Evolutionary conservation across 2,329 filamentous ascomycete species (phyloP).

Genomic region (Aspergillus transmontanensis): DNA sequence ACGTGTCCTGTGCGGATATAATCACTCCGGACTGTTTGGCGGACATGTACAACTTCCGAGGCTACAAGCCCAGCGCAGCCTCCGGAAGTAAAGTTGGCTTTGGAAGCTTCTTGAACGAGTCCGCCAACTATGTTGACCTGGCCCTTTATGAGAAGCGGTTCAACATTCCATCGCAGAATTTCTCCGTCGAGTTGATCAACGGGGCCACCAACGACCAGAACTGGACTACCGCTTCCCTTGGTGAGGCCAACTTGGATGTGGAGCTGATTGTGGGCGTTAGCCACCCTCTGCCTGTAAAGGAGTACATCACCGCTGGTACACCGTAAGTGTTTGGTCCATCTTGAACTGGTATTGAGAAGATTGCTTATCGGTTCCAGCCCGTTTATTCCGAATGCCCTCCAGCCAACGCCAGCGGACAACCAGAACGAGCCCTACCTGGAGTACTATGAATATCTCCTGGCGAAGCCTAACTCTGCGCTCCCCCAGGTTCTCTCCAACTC

Average conservation of each 20-base stretch:
- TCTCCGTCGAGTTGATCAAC: constrained; percentile 39
- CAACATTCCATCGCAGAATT: constrained; percentile 44
- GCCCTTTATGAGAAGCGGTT: constrained; percentile 43
- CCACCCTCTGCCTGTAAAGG: constrained; percentile 50
- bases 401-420: constrained; percentile 40
- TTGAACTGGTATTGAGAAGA: neutral
- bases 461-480: constrained; percentile 50
- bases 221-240: constrained; percentile 40
- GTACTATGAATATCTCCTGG: constrained; percentile 62
- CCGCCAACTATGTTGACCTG: constrained; percentile 52
- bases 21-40: constrained; percentile 54
- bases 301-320: neutral
- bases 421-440: constrained; percentile 70
- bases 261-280: constrained; percentile 59
- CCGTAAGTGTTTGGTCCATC: neutral
- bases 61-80: constrained; percentile 48
- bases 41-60: constrained; percentile 52
- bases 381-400: constrained; percentile 52
- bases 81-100: constrained; percentile 55
- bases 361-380: constrained; percentile 45
- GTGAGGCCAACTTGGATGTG: constrained; percentile 64
- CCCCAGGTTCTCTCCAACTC: constrained; percentile 66
- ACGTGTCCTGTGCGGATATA: constrained; percentile 22
- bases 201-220: constrained; percentile 46
- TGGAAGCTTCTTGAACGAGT: constrained; percentile 55